Evolutionary conservation across 1,284 basidiomycete species (phyloP).

Genomic region (Golubevia sp.): DNA sequence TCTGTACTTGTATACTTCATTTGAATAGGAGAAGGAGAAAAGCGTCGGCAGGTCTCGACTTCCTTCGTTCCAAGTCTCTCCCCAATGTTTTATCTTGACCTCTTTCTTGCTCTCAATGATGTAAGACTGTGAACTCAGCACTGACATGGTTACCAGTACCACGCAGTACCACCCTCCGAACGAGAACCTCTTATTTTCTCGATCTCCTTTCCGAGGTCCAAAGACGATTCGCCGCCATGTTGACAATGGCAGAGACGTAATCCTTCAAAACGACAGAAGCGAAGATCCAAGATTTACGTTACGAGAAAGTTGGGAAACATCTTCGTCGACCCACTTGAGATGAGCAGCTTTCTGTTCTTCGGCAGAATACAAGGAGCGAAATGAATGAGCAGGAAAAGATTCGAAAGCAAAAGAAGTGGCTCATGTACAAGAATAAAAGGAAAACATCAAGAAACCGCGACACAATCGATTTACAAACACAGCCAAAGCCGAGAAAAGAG

Average conservation of each 20-base stretch:
- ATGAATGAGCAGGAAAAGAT: no score
- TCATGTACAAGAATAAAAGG: no score
- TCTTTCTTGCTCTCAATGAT: no score
- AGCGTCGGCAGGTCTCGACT: no score
- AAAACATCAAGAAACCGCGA: no score
- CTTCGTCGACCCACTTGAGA: slow-evolving; percentile 25
- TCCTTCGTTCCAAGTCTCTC: no score
- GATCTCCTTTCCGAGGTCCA: slow-evolving; percentile 35
- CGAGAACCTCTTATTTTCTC: slow-evolving; percentile 18
- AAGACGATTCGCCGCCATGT: slow-evolving; percentile 36
- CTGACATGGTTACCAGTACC: slow-evolving; percentile 39
- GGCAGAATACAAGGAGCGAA: no score
- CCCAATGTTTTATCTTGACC: no score
- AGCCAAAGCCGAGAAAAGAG: no score
- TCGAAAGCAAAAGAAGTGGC: no score
- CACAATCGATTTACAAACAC: no score
- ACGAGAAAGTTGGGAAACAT: slow-evolving; percentile 63
- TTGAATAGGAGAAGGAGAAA: not conserved
- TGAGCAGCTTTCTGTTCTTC: not conserved
- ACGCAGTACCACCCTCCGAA: slow-evolving; percentile 28
- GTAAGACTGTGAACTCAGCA: slow-evolving; percentile 24
- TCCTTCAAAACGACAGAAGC: slow-evolving; percentile 22
- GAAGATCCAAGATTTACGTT: slow-evolving; percentile 22
- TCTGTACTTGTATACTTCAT: no score
- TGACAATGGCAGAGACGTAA: slow-evolving; percentile 47